Base-by-base conservation (phyloP, 768 basidiomycete species). In the Crucibulum laeve region DNA sequence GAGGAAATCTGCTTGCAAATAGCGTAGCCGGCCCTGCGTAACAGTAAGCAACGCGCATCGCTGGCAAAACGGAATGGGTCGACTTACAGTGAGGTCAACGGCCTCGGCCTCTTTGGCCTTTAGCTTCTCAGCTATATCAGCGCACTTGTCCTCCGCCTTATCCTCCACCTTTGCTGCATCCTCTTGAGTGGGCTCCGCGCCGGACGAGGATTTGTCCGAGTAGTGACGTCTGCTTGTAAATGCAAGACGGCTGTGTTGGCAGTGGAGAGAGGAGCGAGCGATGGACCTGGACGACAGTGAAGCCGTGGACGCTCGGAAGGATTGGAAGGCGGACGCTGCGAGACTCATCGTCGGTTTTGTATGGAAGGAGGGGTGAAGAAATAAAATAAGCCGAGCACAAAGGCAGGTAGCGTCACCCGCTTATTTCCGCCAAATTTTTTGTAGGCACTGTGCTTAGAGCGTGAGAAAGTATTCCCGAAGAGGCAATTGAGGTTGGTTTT, bases 1-100 rank as follows among this genome's bases (percentile, higher is more conserved):
- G 34, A 95, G 69, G 66, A 92, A 93, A 69, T 99, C 96, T 54
- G 96, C 96, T 59, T 93, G 87, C 45, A 90, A 74, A 61, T 97
- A 96, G 37, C 87, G 84, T 54, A 96, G 74, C 50, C 92, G 89
- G 60, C 83, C 76, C 95, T 96, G 62, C 15, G 28, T 6, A 45
- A 52, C 38, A 50, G 45, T 43, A 39, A 40, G 52, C 11, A 13
- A 14, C 4, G 19, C 11, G 11, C 8, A 23, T 11, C 4, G 13
- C 4, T 23, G 33, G 38, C 22, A 24, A 46, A 21, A 49, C 23
- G 24, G 26, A 40, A 33, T 42, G 38, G 45, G 48, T 35, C 46
- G 26, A 69, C 87, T 53, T 55, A 92, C 91, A 49, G 83, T 90
- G 48, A 92, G 71, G 63, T 92, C 91, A n/a, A 77, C 68, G n/a